Percentiles rank a stretch among this genome's conserved stretches.
phyloP scores from a whole-genome alignment of 2,329 filamentous ascomycete genomes.

The Phoma sp. region DNA sequence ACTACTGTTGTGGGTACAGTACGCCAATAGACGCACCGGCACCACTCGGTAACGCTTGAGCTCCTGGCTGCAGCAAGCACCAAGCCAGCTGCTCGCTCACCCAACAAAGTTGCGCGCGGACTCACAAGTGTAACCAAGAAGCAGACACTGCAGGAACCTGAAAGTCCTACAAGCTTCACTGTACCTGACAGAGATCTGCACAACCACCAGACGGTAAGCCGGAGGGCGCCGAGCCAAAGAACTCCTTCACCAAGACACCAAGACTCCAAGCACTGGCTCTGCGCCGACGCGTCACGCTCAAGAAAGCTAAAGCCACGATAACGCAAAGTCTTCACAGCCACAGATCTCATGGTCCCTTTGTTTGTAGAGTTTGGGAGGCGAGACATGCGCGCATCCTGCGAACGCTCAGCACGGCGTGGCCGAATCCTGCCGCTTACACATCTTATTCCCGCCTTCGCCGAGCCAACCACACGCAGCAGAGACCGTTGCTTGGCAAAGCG shows the following conservation, averaged over 20 bases:
- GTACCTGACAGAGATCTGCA: slow-evolving; percentile 32
- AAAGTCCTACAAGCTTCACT: slow-evolving; percentile 8
- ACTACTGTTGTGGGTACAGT: background rate
- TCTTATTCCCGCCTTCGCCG: slow-evolving; percentile 6
- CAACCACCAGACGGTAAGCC: slow-evolving; percentile 21
- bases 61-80: background rate
- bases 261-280: background rate
- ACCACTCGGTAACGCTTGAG: background rate
- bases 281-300: slow-evolving; percentile 1
- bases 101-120: background rate
- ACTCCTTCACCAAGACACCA: background rate
- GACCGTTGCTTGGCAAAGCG: slow-evolving; percentile 6
- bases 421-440: slow-evolving; percentile 8
- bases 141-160: slow-evolving; percentile 1
- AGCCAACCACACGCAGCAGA: slow-evolving; percentile 7
- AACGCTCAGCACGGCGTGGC: slow-evolving; percentile 12
- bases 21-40: background rate
- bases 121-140: slow-evolving; percentile 4
- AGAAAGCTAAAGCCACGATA: slow-evolving; percentile 3
- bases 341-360: background rate
- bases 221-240: slow-evolving; percentile 16
- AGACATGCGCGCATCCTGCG: slow-evolving; percentile 2
- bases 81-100: background rate
- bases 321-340: slow-evolving; percentile 9
- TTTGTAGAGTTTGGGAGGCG: background rate